phyloP scores from a whole-genome alignment of 768 basidiomycete genomes.

The Lactarius evosmus region DNA sequence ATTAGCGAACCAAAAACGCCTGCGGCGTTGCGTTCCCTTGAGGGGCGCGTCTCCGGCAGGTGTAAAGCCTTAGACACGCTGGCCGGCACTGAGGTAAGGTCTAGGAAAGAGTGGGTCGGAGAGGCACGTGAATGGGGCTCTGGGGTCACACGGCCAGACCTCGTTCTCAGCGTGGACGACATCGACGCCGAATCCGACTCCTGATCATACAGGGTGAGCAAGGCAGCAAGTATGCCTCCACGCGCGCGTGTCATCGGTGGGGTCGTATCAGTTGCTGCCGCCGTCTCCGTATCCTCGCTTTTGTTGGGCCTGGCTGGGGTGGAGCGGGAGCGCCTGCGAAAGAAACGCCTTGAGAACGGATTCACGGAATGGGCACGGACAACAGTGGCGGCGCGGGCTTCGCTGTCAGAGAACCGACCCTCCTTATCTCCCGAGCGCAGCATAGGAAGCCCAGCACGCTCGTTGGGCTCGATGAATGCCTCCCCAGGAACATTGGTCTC shows the following conservation, averaged over 20 bases:
- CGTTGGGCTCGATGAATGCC: constrained; percentile 57
- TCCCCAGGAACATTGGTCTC: constrained; percentile 44
- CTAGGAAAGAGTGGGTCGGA: constrained; percentile 12
- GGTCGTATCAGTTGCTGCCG: constrained; percentile 14
- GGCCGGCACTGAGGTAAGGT: constrained; percentile 23
- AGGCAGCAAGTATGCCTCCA: constrained; percentile 60
- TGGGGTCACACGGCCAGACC: constrained; percentile 30
- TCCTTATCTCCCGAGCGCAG: constrained; percentile 33
- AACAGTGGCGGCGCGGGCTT: constrained; percentile 41
- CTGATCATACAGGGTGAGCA: constrained; percentile 60
- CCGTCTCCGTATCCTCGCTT: constrained; percentile 18
- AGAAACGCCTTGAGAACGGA: constrained; percentile 15
- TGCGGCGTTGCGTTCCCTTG: constrained; percentile 47
- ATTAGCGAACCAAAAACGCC: constrained; percentile 73
- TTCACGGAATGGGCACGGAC: constrained; percentile 42
- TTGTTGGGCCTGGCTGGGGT: not conserved
- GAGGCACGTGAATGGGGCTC: constrained; percentile 20
- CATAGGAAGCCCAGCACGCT: constrained; percentile 61
- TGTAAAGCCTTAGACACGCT: constrained; percentile 20
- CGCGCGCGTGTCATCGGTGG: constrained; percentile 30
- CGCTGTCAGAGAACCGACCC: constrained; percentile 16
- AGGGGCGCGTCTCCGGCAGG: constrained; percentile 29
- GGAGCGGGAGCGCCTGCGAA: constrained; percentile 3
- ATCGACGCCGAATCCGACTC: constrained; percentile 28
- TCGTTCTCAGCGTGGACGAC: constrained; percentile 20